Percentiles rank a stretch among this genome's conserved stretches.
These are phyloP conservation scores for Talaromyces islandicus DNA, from an alignment of 2,329 filamentous ascomycete species.

Conservation along the genomic window DNA sequence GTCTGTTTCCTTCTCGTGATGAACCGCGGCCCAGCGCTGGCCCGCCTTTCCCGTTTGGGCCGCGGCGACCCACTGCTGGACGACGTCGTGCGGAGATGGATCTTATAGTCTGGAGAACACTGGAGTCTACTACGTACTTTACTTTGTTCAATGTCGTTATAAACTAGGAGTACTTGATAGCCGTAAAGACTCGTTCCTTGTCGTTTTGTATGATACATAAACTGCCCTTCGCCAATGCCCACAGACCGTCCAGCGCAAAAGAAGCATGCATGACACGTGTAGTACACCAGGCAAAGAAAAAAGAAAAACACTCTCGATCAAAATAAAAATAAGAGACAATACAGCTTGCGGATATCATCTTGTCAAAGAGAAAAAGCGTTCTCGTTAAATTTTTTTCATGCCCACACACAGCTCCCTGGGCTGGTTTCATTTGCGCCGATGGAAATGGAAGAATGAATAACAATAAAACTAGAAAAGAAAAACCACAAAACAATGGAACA, in stretches of 20 bases:
- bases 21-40: conserved; percentile 1
- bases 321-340: neutral
- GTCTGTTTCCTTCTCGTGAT: neutral
- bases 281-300: neutral
- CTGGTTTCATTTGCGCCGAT: conserved; percentile 5
- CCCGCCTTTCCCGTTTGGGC: conserved; percentile 2
- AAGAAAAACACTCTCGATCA: neutral
- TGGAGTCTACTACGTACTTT: too few species aligned
- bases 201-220: neutral
- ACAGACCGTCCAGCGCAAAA: neutral
- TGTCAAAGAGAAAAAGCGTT: neutral
- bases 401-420: neutral
- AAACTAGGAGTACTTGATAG: neutral
- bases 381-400: neutral
- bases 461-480: neutral
- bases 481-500: conserved; percentile 1
- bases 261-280: neutral
- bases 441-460: neutral
- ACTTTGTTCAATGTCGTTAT: too few species aligned
- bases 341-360: conserved; percentile 6
- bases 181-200: neutral
- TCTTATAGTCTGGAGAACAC: too few species aligned
- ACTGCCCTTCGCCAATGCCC: neutral
- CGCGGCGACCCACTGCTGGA: neutral
- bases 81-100: neutral